phyloP scores from a whole-genome alignment of 179 eudicot genomes.

The Beta corolliflora region DNA sequence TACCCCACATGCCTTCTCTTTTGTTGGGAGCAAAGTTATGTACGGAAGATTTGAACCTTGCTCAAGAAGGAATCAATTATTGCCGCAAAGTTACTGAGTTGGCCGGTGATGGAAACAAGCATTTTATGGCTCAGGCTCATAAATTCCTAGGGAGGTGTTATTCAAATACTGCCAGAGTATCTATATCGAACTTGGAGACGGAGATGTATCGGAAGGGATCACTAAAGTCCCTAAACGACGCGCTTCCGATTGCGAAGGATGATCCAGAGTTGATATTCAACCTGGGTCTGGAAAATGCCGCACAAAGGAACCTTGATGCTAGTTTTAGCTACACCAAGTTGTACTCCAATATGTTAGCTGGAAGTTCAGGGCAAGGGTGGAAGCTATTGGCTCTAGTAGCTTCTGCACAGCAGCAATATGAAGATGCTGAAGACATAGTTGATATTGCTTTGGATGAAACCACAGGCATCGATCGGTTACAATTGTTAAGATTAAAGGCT shows the following conservation, averaged over 20 bases:
- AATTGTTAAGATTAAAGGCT: slow-evolving; percentile 67
- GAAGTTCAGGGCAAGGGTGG: slow-evolving; percentile 64
- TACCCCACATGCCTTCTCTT: slow-evolving; percentile 61
- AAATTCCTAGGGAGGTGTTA: slow-evolving; percentile 76
- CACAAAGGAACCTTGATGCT: slow-evolving; percentile 63
- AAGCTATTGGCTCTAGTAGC: slow-evolving; percentile 63
- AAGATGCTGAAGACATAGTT: slow-evolving; percentile 79
- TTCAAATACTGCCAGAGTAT: slow-evolving; percentile 68
- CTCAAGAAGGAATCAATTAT: slow-evolving; percentile 67
- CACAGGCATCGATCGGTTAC: slow-evolving; percentile 49
- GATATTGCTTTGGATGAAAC: slow-evolving; percentile 83
- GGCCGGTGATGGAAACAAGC: slow-evolving; percentile 44
- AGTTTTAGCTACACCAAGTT: slow-evolving; percentile 38
- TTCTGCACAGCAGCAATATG: slow-evolving; percentile 70
- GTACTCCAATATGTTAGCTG: slow-evolving; percentile 56
- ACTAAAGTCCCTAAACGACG: slow-evolving; percentile 44
- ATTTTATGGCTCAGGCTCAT: slow-evolving; percentile 59
- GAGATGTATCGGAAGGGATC: slow-evolving; percentile 52
- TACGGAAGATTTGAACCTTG: slow-evolving; percentile 49
- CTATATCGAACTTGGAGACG: slow-evolving; percentile 57
- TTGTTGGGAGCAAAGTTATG: slow-evolving; percentile 86
- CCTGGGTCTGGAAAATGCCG: slow-evolving; percentile 74
- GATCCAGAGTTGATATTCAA: slow-evolving; percentile 58
- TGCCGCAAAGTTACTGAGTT: slow-evolving; percentile 39
- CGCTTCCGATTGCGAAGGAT: slow-evolving; percentile 35